A percentile compares a stretch with the other conserved stretches of the same genome.
Evolutionary conservation across 371 early-diverging fungal genomes (phyloP).

Genomic region (Rhizopus delemar): DNA sequence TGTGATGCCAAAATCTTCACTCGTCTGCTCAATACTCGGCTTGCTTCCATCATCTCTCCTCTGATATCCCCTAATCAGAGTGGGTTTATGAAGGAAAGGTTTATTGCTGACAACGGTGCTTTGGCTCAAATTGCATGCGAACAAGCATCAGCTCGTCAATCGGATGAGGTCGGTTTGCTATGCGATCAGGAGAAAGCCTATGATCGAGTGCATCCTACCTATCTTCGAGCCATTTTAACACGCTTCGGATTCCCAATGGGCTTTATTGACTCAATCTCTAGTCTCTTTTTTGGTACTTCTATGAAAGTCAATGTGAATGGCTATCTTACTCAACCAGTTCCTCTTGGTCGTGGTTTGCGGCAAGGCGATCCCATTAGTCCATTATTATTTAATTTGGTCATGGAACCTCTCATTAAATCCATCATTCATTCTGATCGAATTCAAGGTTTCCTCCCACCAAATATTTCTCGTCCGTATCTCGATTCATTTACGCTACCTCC

Average conservation of each 20-base stretch:
- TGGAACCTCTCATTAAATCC: constrained; percentile 7
- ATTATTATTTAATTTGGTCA: constrained; percentile 18
- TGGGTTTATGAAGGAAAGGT: constrained; percentile 6
- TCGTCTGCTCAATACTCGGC: constrained; percentile 15
- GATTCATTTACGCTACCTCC: too few relatives aligned
- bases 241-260: constrained; percentile 12
- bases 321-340: background rate
- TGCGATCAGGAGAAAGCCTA: constrained; percentile 26
- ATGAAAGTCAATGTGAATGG: constrained; percentile 7
- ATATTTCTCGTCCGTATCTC: background rate
- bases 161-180: constrained; percentile 7
- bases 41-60: background rate
- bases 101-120: constrained; percentile 16
- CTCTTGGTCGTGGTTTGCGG: constrained; percentile 2
- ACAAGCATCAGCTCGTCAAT: constrained; percentile 3
- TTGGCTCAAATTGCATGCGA: constrained; percentile 1
- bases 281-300: background rate
- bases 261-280: background rate
- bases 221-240: background rate
- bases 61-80: constrained; percentile 11
- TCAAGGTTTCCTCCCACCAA: background rate
- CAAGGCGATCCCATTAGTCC: constrained; percentile 21
- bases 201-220: constrained; percentile 19
- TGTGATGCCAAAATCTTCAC: constrained; percentile 31
- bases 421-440: background rate